Conservation (phyloP, 176 grass and related monocot species). For the Oryza meyeriana region DNA sequence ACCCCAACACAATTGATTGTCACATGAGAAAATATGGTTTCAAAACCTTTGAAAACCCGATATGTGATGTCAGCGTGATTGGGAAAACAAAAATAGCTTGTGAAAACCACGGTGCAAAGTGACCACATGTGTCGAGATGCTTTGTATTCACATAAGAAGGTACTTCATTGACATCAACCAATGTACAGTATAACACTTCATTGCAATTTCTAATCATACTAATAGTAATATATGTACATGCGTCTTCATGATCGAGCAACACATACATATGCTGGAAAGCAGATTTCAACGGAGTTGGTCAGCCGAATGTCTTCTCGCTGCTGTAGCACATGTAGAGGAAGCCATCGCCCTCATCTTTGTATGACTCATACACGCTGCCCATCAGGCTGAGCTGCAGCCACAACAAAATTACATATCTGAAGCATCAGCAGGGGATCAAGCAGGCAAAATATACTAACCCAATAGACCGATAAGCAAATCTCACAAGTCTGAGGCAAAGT, state of each 20-base stretch:
- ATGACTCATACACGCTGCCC: conserved; percentile 50
- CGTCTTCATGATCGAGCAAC: background rate
- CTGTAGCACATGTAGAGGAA: conserved; percentile 96
- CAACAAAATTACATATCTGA: background rate
- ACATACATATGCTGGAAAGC: background rate
- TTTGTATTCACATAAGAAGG: too few relatives aligned
- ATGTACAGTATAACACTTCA: background rate
- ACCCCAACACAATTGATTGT: too few relatives aligned
- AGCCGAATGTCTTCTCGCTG: conserved; percentile 85
- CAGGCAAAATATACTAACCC: background rate
- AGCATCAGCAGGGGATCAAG: background rate
- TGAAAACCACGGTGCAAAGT: too few relatives aligned
- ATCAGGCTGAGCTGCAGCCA: conserved; percentile 40
- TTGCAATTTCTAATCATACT: background rate
- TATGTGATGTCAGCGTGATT: too few relatives aligned
- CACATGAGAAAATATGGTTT: too few relatives aligned
- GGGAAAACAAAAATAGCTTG: too few relatives aligned
- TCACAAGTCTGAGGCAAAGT: conserved; percentile 80
- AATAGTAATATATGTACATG: background rate
- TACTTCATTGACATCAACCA: too few relatives aligned
- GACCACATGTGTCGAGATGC: too few relatives aligned
- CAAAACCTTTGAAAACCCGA: too few relatives aligned
- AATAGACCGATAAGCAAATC: background rate
- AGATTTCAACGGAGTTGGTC: background rate
- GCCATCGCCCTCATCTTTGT: conserved; percentile 65